phyloP scores from a whole-genome alignment of 108 stramenopile species.

The Nitzschia inconspicua region DNA sequence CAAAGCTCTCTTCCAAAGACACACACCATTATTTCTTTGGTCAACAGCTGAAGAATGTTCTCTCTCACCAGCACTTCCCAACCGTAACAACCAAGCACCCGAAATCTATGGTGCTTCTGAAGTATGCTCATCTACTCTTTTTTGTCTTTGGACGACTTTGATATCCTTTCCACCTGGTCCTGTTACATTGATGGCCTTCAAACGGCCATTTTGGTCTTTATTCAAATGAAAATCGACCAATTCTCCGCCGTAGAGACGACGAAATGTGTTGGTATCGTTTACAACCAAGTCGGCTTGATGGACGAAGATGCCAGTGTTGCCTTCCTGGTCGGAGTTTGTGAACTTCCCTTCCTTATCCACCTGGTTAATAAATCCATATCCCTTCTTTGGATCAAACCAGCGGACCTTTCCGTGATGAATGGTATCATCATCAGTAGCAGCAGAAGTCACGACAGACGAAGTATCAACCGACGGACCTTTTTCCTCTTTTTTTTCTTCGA shows the following conservation, averaged over 20 bases:
- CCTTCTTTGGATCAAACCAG: slow-evolving; percentile 55
- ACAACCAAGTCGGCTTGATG: slow-evolving; percentile 33
- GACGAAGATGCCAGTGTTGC: slow-evolving; percentile 47
- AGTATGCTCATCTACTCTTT: too few species aligned
- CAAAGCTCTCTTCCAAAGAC: too few species aligned
- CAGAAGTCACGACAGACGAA: background rate
- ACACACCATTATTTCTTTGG: too few species aligned
- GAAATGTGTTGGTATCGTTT: slow-evolving; percentile 19
- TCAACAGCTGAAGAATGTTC: too few species aligned
- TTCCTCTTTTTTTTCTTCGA: background rate
- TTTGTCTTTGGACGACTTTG: too few species aligned
- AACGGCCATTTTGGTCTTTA: slow-evolving; percentile 31
- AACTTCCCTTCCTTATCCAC: slow-evolving; percentile 29
- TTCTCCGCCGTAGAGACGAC: slow-evolving; percentile 37
- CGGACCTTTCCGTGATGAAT: slow-evolving; percentile 22
- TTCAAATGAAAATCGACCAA: slow-evolving; percentile 55
- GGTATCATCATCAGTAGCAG: background rate
- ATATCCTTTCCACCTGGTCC: slow-evolving; percentile 71
- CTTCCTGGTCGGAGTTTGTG: background rate
- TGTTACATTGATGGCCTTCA: slow-evolving; percentile 61
- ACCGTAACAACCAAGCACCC: too few species aligned
- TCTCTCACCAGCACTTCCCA: too few species aligned
- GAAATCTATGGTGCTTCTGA: too few species aligned
- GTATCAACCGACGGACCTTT: background rate
- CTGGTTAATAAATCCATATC: slow-evolving; percentile 50